A percentile compares a stretch with the other conserved stretches of the same genome.
Conservation (phyloP, 805 yeast genomes). For the Myxozyma kluyveri region DNA sequence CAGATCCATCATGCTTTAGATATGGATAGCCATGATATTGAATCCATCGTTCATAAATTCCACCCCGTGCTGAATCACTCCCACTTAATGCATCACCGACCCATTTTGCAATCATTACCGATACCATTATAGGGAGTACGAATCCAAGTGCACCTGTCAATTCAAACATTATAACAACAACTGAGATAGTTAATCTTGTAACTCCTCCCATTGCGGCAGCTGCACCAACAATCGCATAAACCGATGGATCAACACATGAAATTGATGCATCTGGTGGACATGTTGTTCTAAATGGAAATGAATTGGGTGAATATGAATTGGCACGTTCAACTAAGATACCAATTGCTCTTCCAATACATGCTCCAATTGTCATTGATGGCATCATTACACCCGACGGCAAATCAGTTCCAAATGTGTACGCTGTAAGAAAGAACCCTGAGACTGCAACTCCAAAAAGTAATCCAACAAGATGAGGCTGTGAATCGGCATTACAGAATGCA, state of each 20-base stretch:
- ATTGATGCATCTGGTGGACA: slow-evolving; percentile 46
- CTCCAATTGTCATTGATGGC: slow-evolving; percentile 96
- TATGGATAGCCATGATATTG: slow-evolving; percentile 44
- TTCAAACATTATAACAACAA: slow-evolving; percentile 78
- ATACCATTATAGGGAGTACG: slow-evolving; percentile 80
- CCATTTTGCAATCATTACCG: slow-evolving; percentile 72
- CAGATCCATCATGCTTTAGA: slow-evolving; percentile 43
- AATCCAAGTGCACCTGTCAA: slow-evolving; percentile 82
- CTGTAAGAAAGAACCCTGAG: slow-evolving; percentile 58
- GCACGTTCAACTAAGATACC: slow-evolving; percentile 66
- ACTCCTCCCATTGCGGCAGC: slow-evolving; percentile 79
- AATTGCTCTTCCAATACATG: slow-evolving; percentile 84
- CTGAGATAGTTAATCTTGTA: slow-evolving; percentile 74
- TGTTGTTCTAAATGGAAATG: slow-evolving; percentile 34
- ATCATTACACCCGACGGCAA: slow-evolving; percentile 97
- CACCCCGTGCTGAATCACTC: slow-evolving; percentile 39
- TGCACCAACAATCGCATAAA: slow-evolving; percentile 86
- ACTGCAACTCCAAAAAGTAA: slow-evolving; percentile 43
- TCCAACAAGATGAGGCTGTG: slow-evolving; percentile 16
- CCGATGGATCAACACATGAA: slow-evolving; percentile 74
- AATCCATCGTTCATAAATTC: slow-evolving; percentile 65
- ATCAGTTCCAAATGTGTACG: slow-evolving; percentile 65
- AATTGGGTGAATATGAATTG: slow-evolving; percentile 41
- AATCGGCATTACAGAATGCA: slow-evolving; percentile 15
- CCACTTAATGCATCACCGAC: slow-evolving; percentile 56